These are phyloP conservation scores for Murraya paniculata DNA, from an alignment of 345 rosid genomes.

Conservation along the genomic window DNA sequence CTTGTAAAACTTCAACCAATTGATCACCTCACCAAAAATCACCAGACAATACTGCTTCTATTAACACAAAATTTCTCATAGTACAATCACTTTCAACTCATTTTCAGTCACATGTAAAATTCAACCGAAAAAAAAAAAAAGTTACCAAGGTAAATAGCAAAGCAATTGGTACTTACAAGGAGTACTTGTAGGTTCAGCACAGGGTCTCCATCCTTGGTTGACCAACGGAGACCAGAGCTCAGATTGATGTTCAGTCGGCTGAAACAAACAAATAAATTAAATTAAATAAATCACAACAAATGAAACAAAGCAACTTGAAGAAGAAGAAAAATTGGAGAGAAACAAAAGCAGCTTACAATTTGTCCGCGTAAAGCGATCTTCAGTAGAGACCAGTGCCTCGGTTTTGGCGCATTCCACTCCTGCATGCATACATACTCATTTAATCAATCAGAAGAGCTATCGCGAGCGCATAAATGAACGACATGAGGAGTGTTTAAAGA, in stretches of 20 bases:
- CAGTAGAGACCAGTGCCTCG: conserved; percentile 61
- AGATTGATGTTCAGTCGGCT: conserved; percentile 60
- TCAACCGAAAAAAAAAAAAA: background rate
- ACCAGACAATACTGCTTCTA: background rate
- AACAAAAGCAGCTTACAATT: conserved; percentile 43
- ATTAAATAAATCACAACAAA: background rate
- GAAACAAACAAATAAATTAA: background rate
- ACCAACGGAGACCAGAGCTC: conserved; percentile 90
- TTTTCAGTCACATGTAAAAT: background rate
- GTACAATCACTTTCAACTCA: background rate
- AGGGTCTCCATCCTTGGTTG: conserved; percentile 81
- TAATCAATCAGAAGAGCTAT: background rate
- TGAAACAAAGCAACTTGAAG: background rate
- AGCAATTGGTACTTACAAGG: conserved; percentile 43
- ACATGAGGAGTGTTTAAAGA: background rate
- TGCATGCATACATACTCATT: conserved; percentile 21
- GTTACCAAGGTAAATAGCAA: too few species aligned
- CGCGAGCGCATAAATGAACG: background rate
- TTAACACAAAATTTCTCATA: background rate
- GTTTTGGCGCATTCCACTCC: conserved; percentile 98
- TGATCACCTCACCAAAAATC: background rate
- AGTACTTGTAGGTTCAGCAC: conserved; percentile 30
- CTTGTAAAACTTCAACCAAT: background rate
- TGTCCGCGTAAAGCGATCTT: conserved; percentile 58
- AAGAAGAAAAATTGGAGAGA: background rate